phyloP scores from a whole-genome alignment of 2,329 filamentous ascomycete species.

The Thermothelomyces thermophilus region DNA sequence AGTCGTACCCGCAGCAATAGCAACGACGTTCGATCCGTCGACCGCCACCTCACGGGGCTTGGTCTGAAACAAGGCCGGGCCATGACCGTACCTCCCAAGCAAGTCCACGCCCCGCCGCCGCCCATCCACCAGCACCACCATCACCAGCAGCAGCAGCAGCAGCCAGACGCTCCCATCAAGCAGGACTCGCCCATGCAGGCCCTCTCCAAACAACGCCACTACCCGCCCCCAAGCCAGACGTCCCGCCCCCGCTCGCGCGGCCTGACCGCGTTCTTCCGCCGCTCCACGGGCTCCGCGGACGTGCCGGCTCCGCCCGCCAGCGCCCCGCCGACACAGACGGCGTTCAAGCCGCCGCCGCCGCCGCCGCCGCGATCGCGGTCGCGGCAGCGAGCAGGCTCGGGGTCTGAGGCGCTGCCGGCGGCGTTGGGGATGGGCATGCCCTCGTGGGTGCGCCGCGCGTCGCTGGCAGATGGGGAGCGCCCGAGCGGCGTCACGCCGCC shows the following conservation, averaged over 20 bases:
- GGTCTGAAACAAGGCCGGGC: conserved; percentile 19
- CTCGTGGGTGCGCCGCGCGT: conserved; percentile 34
- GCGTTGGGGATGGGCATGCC: conserved; percentile 32
- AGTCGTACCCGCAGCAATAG: conserved; percentile 24
- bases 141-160: not conserved
- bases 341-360: conserved; percentile 17
- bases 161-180: conserved; percentile 6
- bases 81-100: conserved; percentile 23
- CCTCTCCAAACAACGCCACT: conserved; percentile 35
- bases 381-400: not conserved
- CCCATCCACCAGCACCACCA: conserved; percentile 1
- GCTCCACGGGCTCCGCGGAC: conserved; percentile 39
- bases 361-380: no score
- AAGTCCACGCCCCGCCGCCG: conserved; percentile 17
- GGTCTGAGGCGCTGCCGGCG: not conserved
- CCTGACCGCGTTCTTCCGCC: conserved; percentile 46
- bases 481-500: conserved; percentile 49
- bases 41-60: conserved; percentile 10
- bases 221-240: conserved; percentile 45
- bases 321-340: conserved; percentile 24
- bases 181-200: conserved; percentile 13
- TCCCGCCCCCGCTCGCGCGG: conserved; percentile 38
- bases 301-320: conserved; percentile 18
- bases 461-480: conserved; percentile 36
- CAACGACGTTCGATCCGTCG: conserved; percentile 18